Evolutionary conservation across 345 rosid species (phyloP), one percentile per base, ranked within the genome.

Genomic region (Populus euphratica): DNA sequence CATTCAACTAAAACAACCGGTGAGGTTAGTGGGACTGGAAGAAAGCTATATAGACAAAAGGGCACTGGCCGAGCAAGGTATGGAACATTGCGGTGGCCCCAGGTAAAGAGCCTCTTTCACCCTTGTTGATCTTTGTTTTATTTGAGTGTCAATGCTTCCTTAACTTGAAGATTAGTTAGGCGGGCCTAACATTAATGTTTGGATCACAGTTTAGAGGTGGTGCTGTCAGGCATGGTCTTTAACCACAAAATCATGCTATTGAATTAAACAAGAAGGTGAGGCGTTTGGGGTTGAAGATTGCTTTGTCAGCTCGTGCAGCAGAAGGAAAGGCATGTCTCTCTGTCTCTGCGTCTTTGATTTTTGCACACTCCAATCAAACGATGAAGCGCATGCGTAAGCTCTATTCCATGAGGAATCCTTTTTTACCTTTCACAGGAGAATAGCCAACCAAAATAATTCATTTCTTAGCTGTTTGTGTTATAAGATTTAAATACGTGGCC

Each of bases 1-100:
- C 98, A 96, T 86, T 96, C 97, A 65, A 92, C 98, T 71, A 94
- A 94, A 92, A 91, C 97, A 56, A 75, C 94, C 67, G 90, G 97
- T 79, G 98, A 96, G 85, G 97, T 96, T 78, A 91, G 97, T 70
- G 97, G 98, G 75, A 96, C 99, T 71, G 97, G 99, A 43, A 88
- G 87, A 86, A 96, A 94, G 83, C 97, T 98, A 33, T 92, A 92
- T 88, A 78, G 33, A 68, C 99, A 96, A 83, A 96, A 94, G 86
- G 93, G 95, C 77, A 84, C 91, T 56, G 99, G 99, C 82, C 86
- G 89, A 84, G 98, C 99, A 59, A 87, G 98, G 85, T 98, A 92
- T 63, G 97, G 97, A 72, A 88, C 95, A 23, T 77, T 87, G 81
- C 94, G 94, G 74, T 97, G 98, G 21, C 97, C 96, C 7, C 97